Conservation (phyloP, 371 early-diverging fungal genomes). For the Zancudomyces culisetae region DNA sequence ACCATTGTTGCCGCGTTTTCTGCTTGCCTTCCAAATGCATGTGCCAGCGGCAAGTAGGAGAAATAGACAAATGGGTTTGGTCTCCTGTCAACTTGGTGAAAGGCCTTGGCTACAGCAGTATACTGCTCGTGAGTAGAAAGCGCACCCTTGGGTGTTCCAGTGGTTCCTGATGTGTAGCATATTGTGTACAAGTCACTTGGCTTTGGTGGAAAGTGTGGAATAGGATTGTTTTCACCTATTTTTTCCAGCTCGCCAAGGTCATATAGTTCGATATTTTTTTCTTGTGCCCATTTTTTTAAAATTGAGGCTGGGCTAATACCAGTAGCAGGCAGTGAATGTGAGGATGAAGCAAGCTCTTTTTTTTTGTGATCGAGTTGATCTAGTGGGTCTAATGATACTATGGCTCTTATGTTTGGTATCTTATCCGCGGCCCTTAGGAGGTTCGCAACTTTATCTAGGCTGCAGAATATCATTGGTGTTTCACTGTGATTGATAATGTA, state of each 20-base stretch:
- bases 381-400: slow-evolving; percentile 60
- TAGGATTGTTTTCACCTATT: slow-evolving; percentile 28
- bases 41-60: slow-evolving; percentile 69
- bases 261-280: slow-evolving; percentile 14
- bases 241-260: slow-evolving; percentile 35
- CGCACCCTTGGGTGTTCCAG: slow-evolving; percentile 43
- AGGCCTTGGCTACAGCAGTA: slow-evolving; percentile 15
- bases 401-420: slow-evolving; percentile 41
- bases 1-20: slow-evolving; percentile 26
- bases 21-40: slow-evolving; percentile 66
- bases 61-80: slow-evolving; percentile 24
- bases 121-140: slow-evolving; percentile 21
- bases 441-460: slow-evolving; percentile 40
- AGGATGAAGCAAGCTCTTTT: slow-evolving; percentile 12
- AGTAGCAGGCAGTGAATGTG: too few species aligned
- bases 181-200: slow-evolving; percentile 74
- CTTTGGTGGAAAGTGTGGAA: slow-evolving; percentile 27
- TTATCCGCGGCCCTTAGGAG: slow-evolving; percentile 36
- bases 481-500: slow-evolving; percentile 50
- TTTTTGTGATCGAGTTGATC: slow-evolving; percentile 16
- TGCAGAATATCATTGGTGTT: slow-evolving; percentile 45
- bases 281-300: slow-evolving; percentile 23
- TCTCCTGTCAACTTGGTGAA: slow-evolving; percentile 15
- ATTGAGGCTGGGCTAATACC: slow-evolving; percentile 17
- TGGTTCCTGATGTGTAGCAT: slow-evolving; percentile 89